Evolutionary conservation across 305 asterid genomes (phyloP).

Genomic region (Nicotiana rustica): DNA sequence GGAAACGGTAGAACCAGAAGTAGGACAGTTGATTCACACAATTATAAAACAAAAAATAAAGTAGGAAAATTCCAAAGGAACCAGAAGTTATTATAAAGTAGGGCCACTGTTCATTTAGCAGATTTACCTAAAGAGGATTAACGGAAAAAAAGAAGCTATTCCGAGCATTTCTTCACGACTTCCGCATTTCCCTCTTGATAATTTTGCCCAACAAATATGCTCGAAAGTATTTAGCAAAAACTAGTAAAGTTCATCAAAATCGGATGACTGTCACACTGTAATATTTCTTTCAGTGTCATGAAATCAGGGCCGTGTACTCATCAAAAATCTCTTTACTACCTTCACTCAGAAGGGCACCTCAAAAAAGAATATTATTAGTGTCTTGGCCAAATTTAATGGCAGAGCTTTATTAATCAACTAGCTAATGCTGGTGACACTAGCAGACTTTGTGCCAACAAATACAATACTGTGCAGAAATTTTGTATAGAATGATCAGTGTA

Average conservation of each 20-base stretch:
- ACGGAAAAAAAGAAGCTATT: not conserved
- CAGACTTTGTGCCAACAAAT: not conserved
- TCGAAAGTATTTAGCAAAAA: not conserved
- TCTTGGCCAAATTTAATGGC: too few relatives aligned
- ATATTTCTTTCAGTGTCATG: not conserved
- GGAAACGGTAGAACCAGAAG: not conserved
- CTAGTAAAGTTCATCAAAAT: conserved; percentile 2
- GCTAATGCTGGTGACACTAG: too few relatives aligned
- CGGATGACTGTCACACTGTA: not conserved
- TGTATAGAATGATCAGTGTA: not conserved
- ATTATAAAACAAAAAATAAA: not conserved
- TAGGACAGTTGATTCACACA: not conserved
- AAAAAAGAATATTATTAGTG: not conserved
- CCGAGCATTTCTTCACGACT: not conserved
- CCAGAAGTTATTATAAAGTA: not conserved
- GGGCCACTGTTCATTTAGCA: not conserved
- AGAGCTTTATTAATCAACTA: too few relatives aligned
- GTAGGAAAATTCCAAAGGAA: not conserved
- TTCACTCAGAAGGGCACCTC: not conserved
- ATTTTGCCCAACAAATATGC: conserved; percentile 19
- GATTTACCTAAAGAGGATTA: conserved; percentile 3
- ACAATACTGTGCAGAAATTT: not conserved
- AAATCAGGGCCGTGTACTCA: not conserved
- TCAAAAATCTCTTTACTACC: not conserved
- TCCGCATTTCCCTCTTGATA: not conserved